These are phyloP conservation scores for Agarophyton chilense DNA, from an alignment of 23 red algal species.

Conservation along the genomic window DNA sequence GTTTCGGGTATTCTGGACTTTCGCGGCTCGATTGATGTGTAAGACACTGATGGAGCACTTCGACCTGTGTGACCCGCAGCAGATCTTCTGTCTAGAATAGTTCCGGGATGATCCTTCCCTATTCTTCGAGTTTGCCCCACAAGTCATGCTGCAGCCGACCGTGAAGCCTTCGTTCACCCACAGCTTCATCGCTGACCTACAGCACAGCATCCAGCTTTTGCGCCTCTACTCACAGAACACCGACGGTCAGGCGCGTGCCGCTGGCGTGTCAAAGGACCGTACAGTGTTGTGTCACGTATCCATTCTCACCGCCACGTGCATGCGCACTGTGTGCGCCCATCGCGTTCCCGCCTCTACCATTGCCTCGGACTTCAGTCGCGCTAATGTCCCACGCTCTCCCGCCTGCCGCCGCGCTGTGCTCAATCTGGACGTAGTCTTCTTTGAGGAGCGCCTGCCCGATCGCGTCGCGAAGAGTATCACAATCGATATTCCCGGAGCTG, in stretches of 20 bases:
- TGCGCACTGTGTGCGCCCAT: slow-evolving; percentile 83
- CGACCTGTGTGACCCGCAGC: too few species aligned
- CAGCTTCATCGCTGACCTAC: slow-evolving; percentile 78
- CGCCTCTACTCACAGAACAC: too few species aligned
- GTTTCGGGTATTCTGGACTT: slow-evolving; percentile 94
- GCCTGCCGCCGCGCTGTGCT: slow-evolving; percentile 57
- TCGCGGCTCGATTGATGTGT: slow-evolving; percentile 76
- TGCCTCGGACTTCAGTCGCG: too few species aligned
- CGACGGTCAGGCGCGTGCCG: too few species aligned
- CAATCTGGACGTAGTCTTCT: slow-evolving; percentile 98
- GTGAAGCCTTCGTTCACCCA: slow-evolving; percentile 74
- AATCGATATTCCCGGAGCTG: slow-evolving; percentile 65
- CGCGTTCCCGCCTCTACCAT: too few species aligned
- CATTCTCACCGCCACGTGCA: too few species aligned
- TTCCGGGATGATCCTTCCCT: slow-evolving; percentile 80
- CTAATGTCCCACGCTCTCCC: slow-evolving; percentile 48
- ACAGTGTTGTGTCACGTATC: too few species aligned
- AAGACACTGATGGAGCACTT: too few species aligned
- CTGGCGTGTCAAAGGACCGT: too few species aligned
- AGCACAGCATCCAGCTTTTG: slow-evolving; percentile 69
- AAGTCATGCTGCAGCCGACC: slow-evolving; percentile 65
- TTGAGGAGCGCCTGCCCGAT: slow-evolving; percentile 85
- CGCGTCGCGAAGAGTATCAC: too few species aligned
- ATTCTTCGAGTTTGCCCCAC: slow-evolving; percentile 82
- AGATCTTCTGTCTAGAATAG: too few species aligned